Conservation (phyloP, 768 basidiomycete genomes). For the Hericium rajendrae region DNA sequence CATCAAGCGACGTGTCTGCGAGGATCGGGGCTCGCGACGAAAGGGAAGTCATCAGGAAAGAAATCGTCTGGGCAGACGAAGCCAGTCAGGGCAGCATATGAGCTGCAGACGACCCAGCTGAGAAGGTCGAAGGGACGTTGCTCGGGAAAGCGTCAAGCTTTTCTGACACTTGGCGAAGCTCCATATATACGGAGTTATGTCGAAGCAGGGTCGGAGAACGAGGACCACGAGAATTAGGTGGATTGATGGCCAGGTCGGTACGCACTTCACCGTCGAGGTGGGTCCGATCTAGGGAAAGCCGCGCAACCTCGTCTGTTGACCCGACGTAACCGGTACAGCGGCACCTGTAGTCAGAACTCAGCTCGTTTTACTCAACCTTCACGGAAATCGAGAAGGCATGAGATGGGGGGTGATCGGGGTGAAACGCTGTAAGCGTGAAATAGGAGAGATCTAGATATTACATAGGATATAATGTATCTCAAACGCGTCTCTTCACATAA, state of each 20-base stretch:
- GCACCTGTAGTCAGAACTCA: constrained; percentile 9
- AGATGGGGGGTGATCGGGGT: constrained; percentile 7
- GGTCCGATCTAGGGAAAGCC: constrained; percentile 9
- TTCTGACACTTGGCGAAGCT: constrained; percentile 1
- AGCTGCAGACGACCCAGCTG: constrained; percentile 2
- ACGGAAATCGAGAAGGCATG: not conserved
- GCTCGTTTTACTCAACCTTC: not conserved
- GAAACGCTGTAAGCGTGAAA: constrained; percentile 10
- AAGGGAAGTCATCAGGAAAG: not conserved
- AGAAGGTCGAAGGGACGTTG: not conserved
- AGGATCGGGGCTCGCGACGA: not conserved
- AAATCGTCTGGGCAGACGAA: not conserved
- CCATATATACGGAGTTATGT: constrained; percentile 5
- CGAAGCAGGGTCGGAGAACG: constrained; percentile 8
- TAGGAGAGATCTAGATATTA: constrained; percentile 30
- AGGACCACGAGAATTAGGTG: constrained; percentile 7
- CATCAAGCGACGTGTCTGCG: not conserved
- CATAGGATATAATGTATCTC: constrained; percentile 34
- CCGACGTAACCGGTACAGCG: constrained; percentile 8
- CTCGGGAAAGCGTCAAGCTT: constrained; percentile 3
- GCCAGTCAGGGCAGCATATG: not conserved
- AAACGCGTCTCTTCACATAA: constrained; percentile 84
- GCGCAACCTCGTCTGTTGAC: constrained; percentile 2
- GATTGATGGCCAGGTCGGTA: constrained; percentile 5
- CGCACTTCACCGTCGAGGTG: constrained; percentile 6